These are phyloP conservation scores for Ceratocystis diversiconidia DNA, from an alignment of 2,329 filamentous ascomycete species.

Conservation along the genomic window DNA sequence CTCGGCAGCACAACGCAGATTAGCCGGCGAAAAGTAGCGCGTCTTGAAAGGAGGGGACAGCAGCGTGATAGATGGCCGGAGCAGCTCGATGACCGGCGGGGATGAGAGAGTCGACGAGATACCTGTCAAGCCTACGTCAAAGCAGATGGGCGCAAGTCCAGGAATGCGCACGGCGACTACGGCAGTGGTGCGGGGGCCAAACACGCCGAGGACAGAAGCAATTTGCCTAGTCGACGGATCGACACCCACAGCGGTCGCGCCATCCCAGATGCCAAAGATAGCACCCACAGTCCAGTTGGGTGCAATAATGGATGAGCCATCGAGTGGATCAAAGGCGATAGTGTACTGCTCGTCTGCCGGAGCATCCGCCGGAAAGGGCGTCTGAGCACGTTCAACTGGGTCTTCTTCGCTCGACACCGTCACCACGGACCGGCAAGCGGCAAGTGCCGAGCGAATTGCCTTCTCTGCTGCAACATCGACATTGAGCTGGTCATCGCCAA, in stretches of 20 bases:
- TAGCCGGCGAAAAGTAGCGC: conserved; percentile 48
- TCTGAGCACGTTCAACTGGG: conserved; percentile 33
- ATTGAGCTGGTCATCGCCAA: conserved; percentile 47
- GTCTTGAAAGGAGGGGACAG: conserved; percentile 30
- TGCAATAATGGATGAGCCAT: conserved; percentile 46
- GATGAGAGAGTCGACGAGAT: conserved; percentile 18
- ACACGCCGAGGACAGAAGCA: conserved; percentile 38
- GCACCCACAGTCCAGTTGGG: conserved; percentile 45
- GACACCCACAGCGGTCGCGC: conserved; percentile 31
- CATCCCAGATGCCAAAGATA: conserved; percentile 47
- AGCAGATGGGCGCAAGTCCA: conserved; percentile 28
- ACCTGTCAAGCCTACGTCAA: conserved; percentile 35
- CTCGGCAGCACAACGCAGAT: conserved; percentile 43
- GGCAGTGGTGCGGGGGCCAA: conserved; percentile 41
- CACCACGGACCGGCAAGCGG: conserved; percentile 28
- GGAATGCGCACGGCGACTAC: conserved; percentile 40
- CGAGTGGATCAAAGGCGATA: conserved; percentile 48
- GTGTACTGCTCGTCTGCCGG: conserved; percentile 34
- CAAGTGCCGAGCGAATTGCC: conserved; percentile 32
- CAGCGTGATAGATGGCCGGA: conserved; percentile 31
- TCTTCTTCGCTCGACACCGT: conserved; percentile 48
- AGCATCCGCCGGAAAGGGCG: not conserved
- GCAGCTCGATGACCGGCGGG: conserved; percentile 24
- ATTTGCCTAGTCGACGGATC: conserved; percentile 30
- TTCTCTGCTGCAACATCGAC: conserved; percentile 41